Base-by-base conservation (phyloP, 23 red algal genomes). In the Cyanidioschyzon merolae region DNA sequence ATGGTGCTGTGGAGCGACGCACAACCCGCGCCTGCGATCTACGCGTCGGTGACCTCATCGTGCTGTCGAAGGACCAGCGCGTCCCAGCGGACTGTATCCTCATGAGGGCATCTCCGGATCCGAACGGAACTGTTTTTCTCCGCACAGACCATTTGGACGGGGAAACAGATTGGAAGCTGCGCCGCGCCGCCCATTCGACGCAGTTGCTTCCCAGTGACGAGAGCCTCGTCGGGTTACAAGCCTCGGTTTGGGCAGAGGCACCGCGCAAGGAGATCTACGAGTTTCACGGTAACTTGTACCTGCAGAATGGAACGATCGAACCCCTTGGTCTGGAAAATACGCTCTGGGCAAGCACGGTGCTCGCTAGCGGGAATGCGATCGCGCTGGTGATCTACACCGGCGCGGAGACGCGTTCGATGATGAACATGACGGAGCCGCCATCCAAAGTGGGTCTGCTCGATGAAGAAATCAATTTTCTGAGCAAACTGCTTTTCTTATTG, bases 101-200 rank as follows among this genome's bases (percentile, higher is more conserved):
- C 37, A 76, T 98, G 35, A 79, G 86, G 37, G 88, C 86, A 16
- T 67, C 50, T 25, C 68, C 74, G n/a, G 85, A 82, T 0, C 34
- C 36, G 34, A 76, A 54, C 41, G 30, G 85, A 59, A 89, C 91
- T 1, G 41, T 98, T 12, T 98, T 98, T 68, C 90, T 98, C 36
- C 76, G 88, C 16, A 98, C 94, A 2, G 88, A 96, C 71, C 92
- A 96, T 75, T 74, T 96, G 75, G 92, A 96, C 76, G 92, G 92
- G 27, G 92, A 96, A 67, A 96, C 92, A 25, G 92, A 96, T 74
- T 96, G 92, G 92, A 96, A 96, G 41, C 88, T 96, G 37, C 79
- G 92, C 36, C 84, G 92, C 26, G 92, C 92, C 37, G 87, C 83
- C 38, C 79, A 83, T n/a, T 82, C 68, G 1, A 86, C 92, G 15